phyloP scores from a whole-genome alignment of 2,329 filamentous ascomycete genomes.

The Ophiocordyceps camponoti-leonardi region DNA sequence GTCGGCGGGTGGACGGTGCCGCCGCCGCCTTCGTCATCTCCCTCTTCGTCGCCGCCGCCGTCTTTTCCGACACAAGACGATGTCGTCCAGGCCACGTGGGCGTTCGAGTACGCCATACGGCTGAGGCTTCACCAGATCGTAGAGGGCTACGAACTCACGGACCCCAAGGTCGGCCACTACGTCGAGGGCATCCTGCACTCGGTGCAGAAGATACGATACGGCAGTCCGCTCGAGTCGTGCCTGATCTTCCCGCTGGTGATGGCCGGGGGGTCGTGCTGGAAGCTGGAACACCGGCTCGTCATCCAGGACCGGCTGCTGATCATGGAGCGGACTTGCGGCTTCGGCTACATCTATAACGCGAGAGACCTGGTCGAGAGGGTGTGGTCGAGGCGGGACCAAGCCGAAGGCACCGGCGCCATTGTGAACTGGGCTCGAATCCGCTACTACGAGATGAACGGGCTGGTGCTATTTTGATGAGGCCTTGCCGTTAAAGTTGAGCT shows the following conservation, averaged over 20 bases:
- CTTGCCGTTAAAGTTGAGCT: too few species aligned
- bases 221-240: slow-evolving; percentile 21
- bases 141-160: slow-evolving; percentile 19
- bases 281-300: slow-evolving; percentile 17
- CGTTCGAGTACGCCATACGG: slow-evolving; percentile 23
- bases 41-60: too few species aligned
- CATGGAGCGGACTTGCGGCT: slow-evolving; percentile 25
- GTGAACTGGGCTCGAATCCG: slow-evolving; percentile 18
- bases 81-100: slow-evolving; percentile 16
- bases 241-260: slow-evolving; percentile 24
- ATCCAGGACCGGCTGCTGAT: slow-evolving; percentile 22
- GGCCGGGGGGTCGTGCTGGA: slow-evolving; percentile 19
- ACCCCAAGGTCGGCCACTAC: slow-evolving; percentile 15
- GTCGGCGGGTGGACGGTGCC: slow-evolving; percentile 7
- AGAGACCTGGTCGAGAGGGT: slow-evolving; percentile 21
- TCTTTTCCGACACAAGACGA: slow-evolving; percentile 7
- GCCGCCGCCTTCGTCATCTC: neutral
- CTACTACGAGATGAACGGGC: slow-evolving; percentile 18
- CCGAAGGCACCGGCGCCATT: slow-evolving; percentile 9
- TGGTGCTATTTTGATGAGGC: slow-evolving; percentile 12
- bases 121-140: slow-evolving; percentile 24
- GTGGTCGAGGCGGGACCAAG: slow-evolving; percentile 15
- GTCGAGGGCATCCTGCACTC: slow-evolving; percentile 17
- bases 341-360: slow-evolving; percentile 23
- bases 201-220: slow-evolving; percentile 21